Conservation (phyloP, 1,284 basidiomycete genomes). For the Volvariella volvacea region DNA sequence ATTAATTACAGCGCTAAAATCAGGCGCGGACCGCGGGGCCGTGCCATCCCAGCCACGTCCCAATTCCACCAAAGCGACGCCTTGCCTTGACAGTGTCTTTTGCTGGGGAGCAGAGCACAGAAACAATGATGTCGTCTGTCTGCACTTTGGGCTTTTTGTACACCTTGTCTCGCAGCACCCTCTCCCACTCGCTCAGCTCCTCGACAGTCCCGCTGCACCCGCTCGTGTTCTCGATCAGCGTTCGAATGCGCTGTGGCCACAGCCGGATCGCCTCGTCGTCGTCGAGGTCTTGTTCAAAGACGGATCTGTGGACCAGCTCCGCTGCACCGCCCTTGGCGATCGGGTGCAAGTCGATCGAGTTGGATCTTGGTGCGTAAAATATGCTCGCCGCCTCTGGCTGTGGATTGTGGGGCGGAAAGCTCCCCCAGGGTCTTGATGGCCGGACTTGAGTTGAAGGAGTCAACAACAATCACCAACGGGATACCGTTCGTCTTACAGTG, state of each 20-base stretch:
- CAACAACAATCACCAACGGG: not conserved
- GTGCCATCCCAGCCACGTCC: too few species aligned
- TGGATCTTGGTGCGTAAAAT: not conserved
- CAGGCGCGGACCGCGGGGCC: too few species aligned
- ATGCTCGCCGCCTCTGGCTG: not conserved
- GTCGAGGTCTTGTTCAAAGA: constrained; percentile 4
- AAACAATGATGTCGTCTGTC: too few species aligned
- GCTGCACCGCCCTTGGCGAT: not conserved
- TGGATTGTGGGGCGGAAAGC: not conserved
- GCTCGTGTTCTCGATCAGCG: not conserved
- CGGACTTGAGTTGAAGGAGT: not conserved
- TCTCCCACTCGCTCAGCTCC: not conserved
- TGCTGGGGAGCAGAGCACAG: too few species aligned
- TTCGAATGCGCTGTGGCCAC: not conserved
- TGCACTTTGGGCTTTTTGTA: not conserved
- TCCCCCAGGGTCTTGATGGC: constrained; percentile 1
- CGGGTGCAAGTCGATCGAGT: not conserved
- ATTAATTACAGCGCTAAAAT: too few species aligned
- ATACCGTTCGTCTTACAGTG: not conserved
- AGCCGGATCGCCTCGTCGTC: not conserved
- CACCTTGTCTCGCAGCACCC: not conserved
- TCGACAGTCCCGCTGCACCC: not conserved
- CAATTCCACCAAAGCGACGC: too few species aligned
- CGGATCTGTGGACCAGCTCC: constrained; percentile 1
- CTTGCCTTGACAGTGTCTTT: too few species aligned